Evolutionary conservation across 495 filamentous ascomycete species (phyloP), one percentile per base, ranked within the genome.

Genomic region (Penicillium flavigenum): DNA sequence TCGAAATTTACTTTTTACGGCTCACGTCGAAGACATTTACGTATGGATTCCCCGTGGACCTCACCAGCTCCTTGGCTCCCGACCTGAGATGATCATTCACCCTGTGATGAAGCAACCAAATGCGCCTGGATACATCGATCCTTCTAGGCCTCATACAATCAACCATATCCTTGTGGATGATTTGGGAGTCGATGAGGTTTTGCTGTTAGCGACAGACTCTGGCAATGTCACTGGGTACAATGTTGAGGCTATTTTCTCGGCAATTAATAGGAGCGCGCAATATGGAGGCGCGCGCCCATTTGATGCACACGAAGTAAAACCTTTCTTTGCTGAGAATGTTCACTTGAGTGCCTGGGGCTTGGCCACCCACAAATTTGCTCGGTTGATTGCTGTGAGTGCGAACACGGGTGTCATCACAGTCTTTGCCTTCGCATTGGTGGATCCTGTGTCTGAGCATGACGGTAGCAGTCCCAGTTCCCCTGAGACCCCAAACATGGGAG

Each of bases 221-320:
- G 94, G 94, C 5, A 93, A 98, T 70, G 86, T 95, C 10, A 80
- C 88, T 36, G 91, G 84, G 5, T 96, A 92, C 69, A 85, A 88
- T 59, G 88, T 87, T 1, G 79, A 80, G 32, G 73, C 75, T 5
- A 82, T 88, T 5, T 72, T 69, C 29, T 77, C 73, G 5, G 75
- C 74, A 16, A 57, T 86, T 20, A 69, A 73, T 31, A 66, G 66
- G 51, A 68, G 70, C 19, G 56, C 51, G 10, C 59, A 59, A 36
- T 47, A 55, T 32, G 65, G 63, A 6, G 62, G 73, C 20, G 53
- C 59, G 7, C 57, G 58, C 11, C 71, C 68, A 4, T 57, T 71
- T 31, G 58, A 72, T 52, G 64, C 67, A 10, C 41, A 68, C 16
- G 63, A 71, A 51, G 61, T 77, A 16, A 66, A 71, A 48, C 78